phyloP scores from a whole-genome alignment of 495 filamentous ascomycete genomes.

The Penicillium waksmanii region DNA sequence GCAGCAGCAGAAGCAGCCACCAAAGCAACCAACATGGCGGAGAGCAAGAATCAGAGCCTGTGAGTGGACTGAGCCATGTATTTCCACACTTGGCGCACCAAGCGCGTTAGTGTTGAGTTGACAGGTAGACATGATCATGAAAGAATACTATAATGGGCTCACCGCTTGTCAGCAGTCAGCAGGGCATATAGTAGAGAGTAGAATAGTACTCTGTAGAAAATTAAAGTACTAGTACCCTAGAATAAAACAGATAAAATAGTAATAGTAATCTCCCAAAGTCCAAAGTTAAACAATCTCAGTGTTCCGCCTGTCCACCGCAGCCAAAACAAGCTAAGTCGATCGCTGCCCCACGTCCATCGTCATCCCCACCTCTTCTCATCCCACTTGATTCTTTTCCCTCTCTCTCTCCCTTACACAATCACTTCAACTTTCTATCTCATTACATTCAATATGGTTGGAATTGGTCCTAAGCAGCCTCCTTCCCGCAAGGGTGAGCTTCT shows the following conservation, averaged over 20 bases:
- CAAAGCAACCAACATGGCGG: background rate
- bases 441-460: conserved; percentile 68
- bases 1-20: background rate
- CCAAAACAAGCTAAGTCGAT: conserved; percentile 33
- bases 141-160: background rate
- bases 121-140: background rate
- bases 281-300: background rate
- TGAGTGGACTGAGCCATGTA: conserved; percentile 42
- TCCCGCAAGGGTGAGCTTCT: conserved; percentile 73
- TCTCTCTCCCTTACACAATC: background rate
- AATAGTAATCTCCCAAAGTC: background rate
- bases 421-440: background rate
- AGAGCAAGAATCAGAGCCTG: conserved; percentile 16
- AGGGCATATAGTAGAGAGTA: no score
- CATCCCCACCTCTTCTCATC: conserved; percentile 22
- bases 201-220: no score
- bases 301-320: conserved; percentile 19
- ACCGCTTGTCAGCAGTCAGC: no score
- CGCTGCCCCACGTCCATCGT: conserved; percentile 35
- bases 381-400: conserved; percentile 10
- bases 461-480: conserved; percentile 71
- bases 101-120: conserved; percentile 3
- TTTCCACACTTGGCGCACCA: conserved; percentile 45
- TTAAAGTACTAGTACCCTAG: no score
- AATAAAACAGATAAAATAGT: no score